Base-by-base conservation (phyloP, 2,329 filamentous ascomycete species). In the Tolypocladium ovalisporum region DNA sequence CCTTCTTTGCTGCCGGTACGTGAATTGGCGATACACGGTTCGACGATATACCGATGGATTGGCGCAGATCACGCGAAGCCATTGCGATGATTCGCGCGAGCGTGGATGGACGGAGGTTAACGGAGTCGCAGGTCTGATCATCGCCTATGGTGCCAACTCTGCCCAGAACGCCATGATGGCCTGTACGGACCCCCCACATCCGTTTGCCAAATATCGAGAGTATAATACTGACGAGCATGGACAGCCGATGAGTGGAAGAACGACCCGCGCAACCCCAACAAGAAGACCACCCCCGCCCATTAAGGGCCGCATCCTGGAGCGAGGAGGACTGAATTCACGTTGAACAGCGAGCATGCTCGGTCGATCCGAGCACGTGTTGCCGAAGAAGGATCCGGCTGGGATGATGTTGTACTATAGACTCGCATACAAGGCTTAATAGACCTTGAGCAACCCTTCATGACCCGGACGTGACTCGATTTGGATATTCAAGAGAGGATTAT, bases 1-100 rank as follows among this genome's bases (percentile, higher is more conserved):
- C 93, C 67, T 97, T 97, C 85, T 94, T 92, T 82, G 81, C 83
- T 76, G 93, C 93, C 74, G 91, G 93, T 96, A 94, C 72, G 89
- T 81, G 57, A 61, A 64, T 65, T 59, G 61, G 39, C 36, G 55
- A 47, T n/a, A n/a, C n/a, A n/a, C n/a, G n/a, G n/a, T n/a, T n/a
- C n/a, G n/a, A n/a, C n/a, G n/a, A n/a, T n/a, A n/a, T n/a, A 36
- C 44, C 54, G 57, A 59, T 58, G 59, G 60, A 24, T 22, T n/a
- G 8, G 12, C 27, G 27, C 56, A 40, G 44, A 17, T 54, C 42
- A 37, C n/a, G 15, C 35, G 55, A 36, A 39, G 53, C 51, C 8
- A 13, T 19, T 22, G 47, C 47, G 47, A 22, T 19, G 19, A 52
- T 34, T 35, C 19, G 47, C 29, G 29, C 47, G 19, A 22, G 47